These are phyloP conservation scores for Takashimella koratensis DNA, from an alignment of 1,284 basidiomycete species.

Conservation along the genomic window DNA sequence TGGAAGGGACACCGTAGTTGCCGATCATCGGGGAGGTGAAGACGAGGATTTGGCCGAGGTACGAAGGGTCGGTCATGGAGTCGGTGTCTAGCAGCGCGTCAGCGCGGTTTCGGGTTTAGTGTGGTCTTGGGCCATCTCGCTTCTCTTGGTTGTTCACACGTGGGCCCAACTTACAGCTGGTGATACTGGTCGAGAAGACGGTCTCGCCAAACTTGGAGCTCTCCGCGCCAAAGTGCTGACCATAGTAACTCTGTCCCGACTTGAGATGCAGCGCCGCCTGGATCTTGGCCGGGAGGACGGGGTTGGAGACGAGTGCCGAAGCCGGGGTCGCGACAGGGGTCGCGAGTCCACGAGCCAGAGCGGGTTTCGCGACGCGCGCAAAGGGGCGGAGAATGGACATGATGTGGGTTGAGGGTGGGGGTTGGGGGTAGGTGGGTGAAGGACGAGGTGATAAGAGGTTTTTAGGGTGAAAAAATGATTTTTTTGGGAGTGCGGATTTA, in stretches of 20 bases:
- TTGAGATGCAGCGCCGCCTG: conserved; percentile 91
- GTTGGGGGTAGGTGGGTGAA: not conserved
- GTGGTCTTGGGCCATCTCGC: not conserved
- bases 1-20: conserved; percentile 93
- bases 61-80: conserved; percentile 99
- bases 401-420: conserved; percentile 3
- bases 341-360: conserved; percentile 17
- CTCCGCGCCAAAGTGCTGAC: conserved; percentile 84
- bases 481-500: not conserved
- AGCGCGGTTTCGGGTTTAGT: too few species aligned
- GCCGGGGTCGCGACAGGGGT: conserved; percentile 13
- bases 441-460: not conserved
- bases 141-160: not conserved
- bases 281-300: conserved; percentile 47
- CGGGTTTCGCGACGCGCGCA: conserved; percentile 3
- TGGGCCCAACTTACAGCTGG: conserved; percentile 66
- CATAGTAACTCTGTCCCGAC: conserved; percentile 85
- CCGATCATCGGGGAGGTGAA: conserved; percentile 98
- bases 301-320: conserved; percentile 20
- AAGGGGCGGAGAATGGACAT: conserved; percentile 18
- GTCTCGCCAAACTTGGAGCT: conserved; percentile 92
- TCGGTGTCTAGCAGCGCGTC: conserved; percentile 85
- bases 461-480: not conserved
- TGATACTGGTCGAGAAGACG: conserved; percentile 98
- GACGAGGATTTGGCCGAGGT: conserved; percentile 94